These are phyloP conservation scores for Globomyces sp. DNA, from an alignment of 371 early-diverging fungal species.

Conservation along the genomic window DNA sequence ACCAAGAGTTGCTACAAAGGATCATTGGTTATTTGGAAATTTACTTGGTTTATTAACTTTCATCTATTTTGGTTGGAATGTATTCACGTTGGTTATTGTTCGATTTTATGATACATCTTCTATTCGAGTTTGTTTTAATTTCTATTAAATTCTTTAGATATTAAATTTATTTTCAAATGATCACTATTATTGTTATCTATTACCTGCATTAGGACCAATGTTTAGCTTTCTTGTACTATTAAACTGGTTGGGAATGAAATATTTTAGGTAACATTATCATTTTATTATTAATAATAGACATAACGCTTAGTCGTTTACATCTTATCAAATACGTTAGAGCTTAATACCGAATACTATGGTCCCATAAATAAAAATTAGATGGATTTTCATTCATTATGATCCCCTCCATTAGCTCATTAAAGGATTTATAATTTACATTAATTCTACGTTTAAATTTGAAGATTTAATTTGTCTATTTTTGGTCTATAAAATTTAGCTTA, in stretches of 20 bases:
- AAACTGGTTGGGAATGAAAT: constrained; percentile 96
- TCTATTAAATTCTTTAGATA: constrained; percentile 33
- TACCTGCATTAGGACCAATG: constrained; percentile 79
- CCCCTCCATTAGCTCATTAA: too few relatives aligned
- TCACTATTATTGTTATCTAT: constrained; percentile 77
- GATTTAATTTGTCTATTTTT: too few relatives aligned
- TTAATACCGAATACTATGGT: too few relatives aligned
- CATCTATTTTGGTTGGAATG: not conserved
- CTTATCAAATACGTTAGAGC: too few relatives aligned
- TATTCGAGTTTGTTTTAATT: not conserved
- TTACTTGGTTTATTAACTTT: not conserved
- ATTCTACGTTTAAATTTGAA: too few relatives aligned
- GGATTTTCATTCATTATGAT: too few relatives aligned
- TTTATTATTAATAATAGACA: too few relatives aligned
- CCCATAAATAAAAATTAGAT: too few relatives aligned
- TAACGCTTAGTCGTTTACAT: too few relatives aligned
- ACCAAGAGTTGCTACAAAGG: not conserved
- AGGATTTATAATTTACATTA: too few relatives aligned
- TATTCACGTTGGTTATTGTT: constrained; percentile 2
- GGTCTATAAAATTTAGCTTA: too few relatives aligned
- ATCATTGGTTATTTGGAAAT: not conserved
- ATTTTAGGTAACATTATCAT: constrained; percentile 66
- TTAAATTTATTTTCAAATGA: constrained; percentile 77
- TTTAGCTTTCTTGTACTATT: constrained; percentile 76
- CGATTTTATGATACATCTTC: not conserved